Evolutionary conservation across 1,284 basidiomycete species (phyloP).

Genomic region (Singerocomus inundabilis): DNA sequence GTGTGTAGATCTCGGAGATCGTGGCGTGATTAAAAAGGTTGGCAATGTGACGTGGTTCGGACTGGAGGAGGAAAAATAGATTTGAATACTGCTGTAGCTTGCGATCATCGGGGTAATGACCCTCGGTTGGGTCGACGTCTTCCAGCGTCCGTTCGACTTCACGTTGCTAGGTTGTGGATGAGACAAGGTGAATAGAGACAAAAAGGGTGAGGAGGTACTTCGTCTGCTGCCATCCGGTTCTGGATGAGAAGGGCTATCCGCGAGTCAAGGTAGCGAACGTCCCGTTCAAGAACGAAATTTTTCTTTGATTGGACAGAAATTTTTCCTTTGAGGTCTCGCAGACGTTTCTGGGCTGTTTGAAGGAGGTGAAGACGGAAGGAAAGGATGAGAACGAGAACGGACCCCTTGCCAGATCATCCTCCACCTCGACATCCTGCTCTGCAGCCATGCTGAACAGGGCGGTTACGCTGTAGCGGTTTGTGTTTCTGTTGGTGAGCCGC

Average conservation of each 20-base stretch:
- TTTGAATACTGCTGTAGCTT: constrained; percentile 96
- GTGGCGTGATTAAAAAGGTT: too few species aligned
- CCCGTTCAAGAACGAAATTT: constrained; percentile 98
- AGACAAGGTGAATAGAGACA: constrained; percentile 8
- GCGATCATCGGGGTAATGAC: constrained; percentile 90
- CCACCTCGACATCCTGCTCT: constrained; percentile 97
- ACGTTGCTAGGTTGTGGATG: constrained; percentile 60
- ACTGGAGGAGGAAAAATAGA: constrained; percentile 97
- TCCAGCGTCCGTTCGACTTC: constrained; percentile 94
- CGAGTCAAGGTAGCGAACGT: constrained; percentile 97
- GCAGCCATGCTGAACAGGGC: constrained; percentile 97
- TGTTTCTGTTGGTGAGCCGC: constrained; percentile 85
- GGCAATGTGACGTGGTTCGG: constrained; percentile 95
- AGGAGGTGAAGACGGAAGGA: background rate
- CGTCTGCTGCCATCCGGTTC: constrained; percentile 95
- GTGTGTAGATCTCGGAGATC: too few species aligned
- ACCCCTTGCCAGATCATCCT: constrained; percentile 96
- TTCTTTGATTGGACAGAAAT: constrained; percentile 99
- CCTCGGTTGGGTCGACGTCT: constrained; percentile 88
- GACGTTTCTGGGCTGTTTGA: constrained; percentile 83
- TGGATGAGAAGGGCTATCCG: constrained; percentile 97
- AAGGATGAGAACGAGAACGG: constrained; percentile 31
- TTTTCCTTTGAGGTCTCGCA: constrained; percentile 94
- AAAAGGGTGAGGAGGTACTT: constrained; percentile 52
- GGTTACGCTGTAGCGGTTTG: constrained; percentile 95